Conservation (phyloP, 2,329 filamentous ascomycete genomes). For the Aspergillus sp. region DNA sequence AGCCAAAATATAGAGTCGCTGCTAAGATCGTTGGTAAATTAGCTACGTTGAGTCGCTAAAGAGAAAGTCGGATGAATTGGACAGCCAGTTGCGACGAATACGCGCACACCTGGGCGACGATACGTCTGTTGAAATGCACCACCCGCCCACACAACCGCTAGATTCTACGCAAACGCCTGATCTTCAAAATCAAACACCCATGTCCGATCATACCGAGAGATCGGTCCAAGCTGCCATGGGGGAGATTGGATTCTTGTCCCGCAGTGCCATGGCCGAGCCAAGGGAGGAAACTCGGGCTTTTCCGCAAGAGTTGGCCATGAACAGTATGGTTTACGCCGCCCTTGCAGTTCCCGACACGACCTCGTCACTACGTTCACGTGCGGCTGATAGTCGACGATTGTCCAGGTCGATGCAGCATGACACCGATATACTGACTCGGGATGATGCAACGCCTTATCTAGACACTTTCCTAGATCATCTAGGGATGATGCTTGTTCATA, state of each 20-base stretch:
- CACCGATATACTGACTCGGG: background rate
- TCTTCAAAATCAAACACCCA: background rate
- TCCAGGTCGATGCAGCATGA: background rate
- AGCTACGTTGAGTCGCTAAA: conserved; percentile 22
- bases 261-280: conserved; percentile 33
- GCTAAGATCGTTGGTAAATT: background rate
- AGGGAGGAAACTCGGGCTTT: conserved; percentile 18
- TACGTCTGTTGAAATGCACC: background rate
- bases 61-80: conserved; percentile 17
- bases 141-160: background rate
- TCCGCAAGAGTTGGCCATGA: conserved; percentile 22
- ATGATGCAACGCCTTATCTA: conserved; percentile 9
- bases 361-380: conserved; percentile 10
- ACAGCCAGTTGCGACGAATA: conserved; percentile 11
- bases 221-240: conserved; percentile 28
- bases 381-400: too few relatives aligned
- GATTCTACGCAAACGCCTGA: background rate
- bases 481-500: conserved; percentile 9
- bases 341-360: conserved; percentile 14
- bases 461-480: conserved; percentile 12
- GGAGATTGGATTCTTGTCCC: conserved; percentile 31
- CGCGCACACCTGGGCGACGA: conserved; percentile 1
- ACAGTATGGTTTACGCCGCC: conserved; percentile 18
- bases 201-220: background rate
- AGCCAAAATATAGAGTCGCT: background rate